Conservation (phyloP, 208 protist genomes). For the Leishmania mexicana region DNA sequence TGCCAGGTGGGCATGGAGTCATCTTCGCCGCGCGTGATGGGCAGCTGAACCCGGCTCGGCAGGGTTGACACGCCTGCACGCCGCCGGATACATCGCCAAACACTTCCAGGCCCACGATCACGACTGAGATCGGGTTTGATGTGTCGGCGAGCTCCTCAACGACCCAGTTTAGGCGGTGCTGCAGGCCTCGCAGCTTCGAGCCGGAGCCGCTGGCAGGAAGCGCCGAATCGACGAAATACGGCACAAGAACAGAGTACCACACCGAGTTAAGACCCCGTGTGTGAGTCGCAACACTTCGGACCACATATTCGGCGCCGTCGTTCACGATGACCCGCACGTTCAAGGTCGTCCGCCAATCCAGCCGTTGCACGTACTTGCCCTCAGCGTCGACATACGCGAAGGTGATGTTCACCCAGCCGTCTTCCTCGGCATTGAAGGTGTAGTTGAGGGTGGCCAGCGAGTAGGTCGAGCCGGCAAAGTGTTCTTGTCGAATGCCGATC, state of each 20-base stretch:
- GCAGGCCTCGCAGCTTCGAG: not conserved
- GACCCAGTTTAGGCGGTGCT: conserved; percentile 3
- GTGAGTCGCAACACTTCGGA: not conserved
- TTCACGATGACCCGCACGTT: not conserved
- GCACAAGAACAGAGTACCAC: not conserved
- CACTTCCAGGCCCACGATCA: conserved; percentile 15
- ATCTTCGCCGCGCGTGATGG: not conserved
- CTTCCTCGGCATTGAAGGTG: not conserved
- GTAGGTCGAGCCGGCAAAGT: not conserved
- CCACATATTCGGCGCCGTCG: not conserved
- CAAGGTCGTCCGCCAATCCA: conserved; percentile 1
- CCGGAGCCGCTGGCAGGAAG: not conserved
- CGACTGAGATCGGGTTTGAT: not conserved
- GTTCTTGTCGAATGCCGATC: conserved; percentile 11
- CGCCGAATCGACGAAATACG: not conserved
- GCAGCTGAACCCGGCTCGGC: conserved; percentile 17
- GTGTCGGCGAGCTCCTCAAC: not conserved
- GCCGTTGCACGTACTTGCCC: not conserved
- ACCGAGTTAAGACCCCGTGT: not conserved
- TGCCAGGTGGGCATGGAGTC: not conserved
- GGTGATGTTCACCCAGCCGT: conserved; percentile 4
- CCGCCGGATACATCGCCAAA: conserved; percentile 17
- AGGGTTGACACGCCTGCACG: conserved; percentile 4
- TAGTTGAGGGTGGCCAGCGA: not conserved
- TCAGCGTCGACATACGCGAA: not conserved